These are phyloP conservation scores for Solanum chiquidenum DNA, from an alignment of 257 asterid species.

Conservation along the genomic window DNA sequence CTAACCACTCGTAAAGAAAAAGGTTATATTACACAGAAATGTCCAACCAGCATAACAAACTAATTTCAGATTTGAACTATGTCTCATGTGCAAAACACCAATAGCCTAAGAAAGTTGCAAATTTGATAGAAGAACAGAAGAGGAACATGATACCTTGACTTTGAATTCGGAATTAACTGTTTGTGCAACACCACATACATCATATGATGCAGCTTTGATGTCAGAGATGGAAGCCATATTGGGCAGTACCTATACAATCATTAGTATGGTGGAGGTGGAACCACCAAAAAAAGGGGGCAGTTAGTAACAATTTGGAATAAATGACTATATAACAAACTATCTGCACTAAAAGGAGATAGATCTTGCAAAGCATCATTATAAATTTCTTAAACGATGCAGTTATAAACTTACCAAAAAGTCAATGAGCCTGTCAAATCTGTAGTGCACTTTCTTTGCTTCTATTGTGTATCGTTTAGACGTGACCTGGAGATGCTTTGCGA, in stretches of 20 bases:
- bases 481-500: constrained; percentile 41
- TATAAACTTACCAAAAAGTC: constrained; percentile 69
- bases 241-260: constrained; percentile 64
- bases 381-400: background rate
- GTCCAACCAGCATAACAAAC: background rate
- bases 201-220: constrained; percentile 80
- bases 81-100: background rate
- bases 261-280: background rate
- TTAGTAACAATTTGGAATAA: background rate
- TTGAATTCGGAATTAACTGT: constrained; percentile 62
- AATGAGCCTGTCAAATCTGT: constrained; percentile 55
- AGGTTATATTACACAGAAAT: background rate
- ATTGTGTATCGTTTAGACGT: constrained; percentile 77
- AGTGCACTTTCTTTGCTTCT: constrained; percentile 81
- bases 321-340: background rate
- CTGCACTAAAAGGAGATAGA: background rate
- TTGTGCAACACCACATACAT: constrained; percentile 67
- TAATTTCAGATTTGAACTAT: background rate
- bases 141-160: constrained; percentile 50
- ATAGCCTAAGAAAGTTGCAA: background rate
- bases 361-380: background rate
- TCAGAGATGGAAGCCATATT: constrained; percentile 84
- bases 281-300: background rate
- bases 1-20: background rate
- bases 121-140: background rate